Evolutionary conservation across 257 asterid genomes (phyloP).

Genomic region (Eustoma russellianum): DNA sequence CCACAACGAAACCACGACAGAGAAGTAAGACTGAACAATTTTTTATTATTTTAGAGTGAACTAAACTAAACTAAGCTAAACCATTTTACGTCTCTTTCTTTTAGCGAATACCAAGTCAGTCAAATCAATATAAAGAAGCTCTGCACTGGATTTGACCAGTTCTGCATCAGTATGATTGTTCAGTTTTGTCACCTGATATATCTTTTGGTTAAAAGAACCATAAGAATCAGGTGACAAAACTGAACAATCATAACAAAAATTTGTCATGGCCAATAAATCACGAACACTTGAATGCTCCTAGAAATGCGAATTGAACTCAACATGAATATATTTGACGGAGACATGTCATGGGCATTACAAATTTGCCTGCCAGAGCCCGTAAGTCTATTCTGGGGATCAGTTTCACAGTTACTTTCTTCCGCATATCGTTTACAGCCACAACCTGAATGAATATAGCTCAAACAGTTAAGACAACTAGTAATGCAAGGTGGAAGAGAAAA

Average conservation of each 20-base stretch:
- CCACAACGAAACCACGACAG: too few species aligned
- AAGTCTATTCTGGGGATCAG: slow-evolving; percentile 89
- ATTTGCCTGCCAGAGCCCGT: slow-evolving; percentile 85
- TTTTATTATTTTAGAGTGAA: too few species aligned
- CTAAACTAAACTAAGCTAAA: too few species aligned
- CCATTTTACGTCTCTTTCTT: too few species aligned
- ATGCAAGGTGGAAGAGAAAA: slow-evolving; percentile 1
- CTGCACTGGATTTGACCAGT: too few species aligned
- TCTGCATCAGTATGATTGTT: too few species aligned
- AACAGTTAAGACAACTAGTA: background rate
- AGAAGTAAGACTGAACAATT: too few species aligned
- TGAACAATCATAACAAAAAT: background rate
- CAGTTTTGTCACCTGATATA: too few species aligned
- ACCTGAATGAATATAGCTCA: slow-evolving; percentile 31
- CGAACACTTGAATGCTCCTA: background rate
- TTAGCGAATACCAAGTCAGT: too few species aligned
- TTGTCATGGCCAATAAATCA: background rate
- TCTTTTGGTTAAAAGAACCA: too few species aligned
- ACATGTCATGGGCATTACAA: slow-evolving; percentile 39
- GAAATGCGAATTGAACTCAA: background rate
- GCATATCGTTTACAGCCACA: slow-evolving; percentile 46
- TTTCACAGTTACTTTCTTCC: slow-evolving; percentile 74
- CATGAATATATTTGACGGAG: background rate
- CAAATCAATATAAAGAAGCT: too few species aligned
- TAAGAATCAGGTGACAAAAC: too few species aligned